Percentiles rank a stretch among this genome's conserved stretches.
Evolutionary conservation across 2,329 filamentous ascomycete genomes (phyloP).

Genomic region (Thermochaetoides dissita): DNA sequence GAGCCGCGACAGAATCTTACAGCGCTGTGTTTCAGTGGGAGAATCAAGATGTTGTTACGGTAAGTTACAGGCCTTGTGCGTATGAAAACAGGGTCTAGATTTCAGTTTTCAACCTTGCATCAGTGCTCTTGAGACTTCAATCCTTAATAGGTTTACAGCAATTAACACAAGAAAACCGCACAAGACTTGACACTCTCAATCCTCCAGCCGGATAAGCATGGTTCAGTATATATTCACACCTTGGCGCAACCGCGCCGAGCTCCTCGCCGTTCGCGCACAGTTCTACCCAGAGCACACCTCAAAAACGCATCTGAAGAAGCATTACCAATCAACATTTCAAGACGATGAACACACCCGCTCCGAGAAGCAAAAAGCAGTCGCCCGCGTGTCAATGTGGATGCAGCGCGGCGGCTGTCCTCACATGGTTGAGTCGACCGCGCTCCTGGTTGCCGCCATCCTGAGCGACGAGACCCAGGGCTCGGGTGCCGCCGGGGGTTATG

Average conservation of each 20-base stretch:
- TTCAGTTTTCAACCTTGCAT: no score
- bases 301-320: neutral
- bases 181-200: neutral
- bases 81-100: no score
- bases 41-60: no score
- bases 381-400: conserved; percentile 53
- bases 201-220: conserved; percentile 27
- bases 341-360: neutral
- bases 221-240: conserved; percentile 61
- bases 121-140: no score
- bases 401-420: conserved; percentile 62
- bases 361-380: conserved; percentile 27
- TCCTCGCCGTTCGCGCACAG: conserved; percentile 49
- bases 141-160: no score
- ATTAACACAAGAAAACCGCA: neutral
- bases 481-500: conserved; percentile 27
- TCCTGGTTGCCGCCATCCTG: conserved; percentile 55
- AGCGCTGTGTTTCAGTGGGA: no score
- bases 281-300: conserved; percentile 37
- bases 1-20: no score
- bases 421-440: conserved; percentile 63
- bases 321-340: neutral
- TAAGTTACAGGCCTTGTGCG: no score
- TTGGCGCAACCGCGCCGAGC: conserved; percentile 53
- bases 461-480: conserved; percentile 31